Percentiles rank a stretch among this genome's conserved stretches.
Conservation (phyloP, 495 filamentous ascomycete species). For the Penicillium pulvis region DNA sequence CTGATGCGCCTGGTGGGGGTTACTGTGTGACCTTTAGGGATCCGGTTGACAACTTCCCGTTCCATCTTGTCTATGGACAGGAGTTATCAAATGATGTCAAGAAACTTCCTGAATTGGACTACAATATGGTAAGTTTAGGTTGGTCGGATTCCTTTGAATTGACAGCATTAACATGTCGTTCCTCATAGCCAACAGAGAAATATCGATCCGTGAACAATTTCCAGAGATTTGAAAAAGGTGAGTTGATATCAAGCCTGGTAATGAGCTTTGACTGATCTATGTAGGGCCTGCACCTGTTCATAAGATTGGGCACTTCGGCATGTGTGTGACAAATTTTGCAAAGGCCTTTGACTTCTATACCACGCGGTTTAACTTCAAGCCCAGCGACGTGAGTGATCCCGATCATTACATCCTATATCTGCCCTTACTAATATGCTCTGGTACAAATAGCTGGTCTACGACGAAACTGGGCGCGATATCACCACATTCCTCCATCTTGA, state of each 20-base stretch:
- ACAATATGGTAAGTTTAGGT: no score
- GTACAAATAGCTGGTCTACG: no score
- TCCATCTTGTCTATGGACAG: conserved; percentile 31
- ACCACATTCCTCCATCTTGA: conserved; percentile 63
- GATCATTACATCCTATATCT: conserved; percentile 17
- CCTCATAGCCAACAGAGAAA: no score
- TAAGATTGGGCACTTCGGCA: conserved; percentile 72
- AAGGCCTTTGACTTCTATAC: conserved; percentile 61
- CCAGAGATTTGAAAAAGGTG: no score
- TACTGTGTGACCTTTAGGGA: conserved; percentile 24
- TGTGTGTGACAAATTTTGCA: conserved; percentile 57
- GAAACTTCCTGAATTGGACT: no score
- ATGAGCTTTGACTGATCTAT: conserved; percentile 39
- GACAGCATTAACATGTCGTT: no score
- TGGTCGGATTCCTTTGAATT: no score
- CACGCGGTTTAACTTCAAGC: conserved; percentile 63
- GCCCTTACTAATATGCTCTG: no score
- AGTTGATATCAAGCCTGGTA: no score
- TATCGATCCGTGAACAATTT: no score
- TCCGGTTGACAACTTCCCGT: conserved; percentile 24
- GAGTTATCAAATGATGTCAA: conserved; percentile 10
- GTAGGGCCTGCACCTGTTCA: conserved; percentile 63
- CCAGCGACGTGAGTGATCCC: conserved; percentile 25
- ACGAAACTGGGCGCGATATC: no score
- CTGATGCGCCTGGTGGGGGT: conserved; percentile 31